Conservation (phyloP, 495 filamentous ascomycete species). For the Rostrohypoxylon terebratum region DNA sequence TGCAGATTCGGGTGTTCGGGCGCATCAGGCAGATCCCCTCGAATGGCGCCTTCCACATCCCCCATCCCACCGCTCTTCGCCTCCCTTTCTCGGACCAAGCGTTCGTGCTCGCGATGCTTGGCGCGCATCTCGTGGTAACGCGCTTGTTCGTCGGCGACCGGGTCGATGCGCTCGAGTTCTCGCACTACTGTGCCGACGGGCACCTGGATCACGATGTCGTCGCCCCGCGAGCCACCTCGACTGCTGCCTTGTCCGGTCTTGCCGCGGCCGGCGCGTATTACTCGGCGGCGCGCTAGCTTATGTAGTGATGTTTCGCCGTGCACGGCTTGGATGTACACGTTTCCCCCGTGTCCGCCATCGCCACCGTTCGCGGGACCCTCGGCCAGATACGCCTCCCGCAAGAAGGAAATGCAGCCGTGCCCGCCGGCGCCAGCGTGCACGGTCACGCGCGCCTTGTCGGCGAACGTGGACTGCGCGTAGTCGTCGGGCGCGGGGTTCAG, state of each 20-base stretch:
- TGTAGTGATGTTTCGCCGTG: conserved; percentile 90
- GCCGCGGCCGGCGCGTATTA: conserved; percentile 81
- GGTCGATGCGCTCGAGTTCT: conserved; percentile 83
- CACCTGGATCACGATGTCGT: conserved; percentile 88
- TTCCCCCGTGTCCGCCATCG: conserved; percentile 91
- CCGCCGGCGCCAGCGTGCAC: conserved; percentile 84
- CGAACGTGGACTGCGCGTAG: conserved; percentile 83
- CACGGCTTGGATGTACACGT: conserved; percentile 93
- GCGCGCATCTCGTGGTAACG: conserved; percentile 49
- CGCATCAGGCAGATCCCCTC: conserved; percentile 42
- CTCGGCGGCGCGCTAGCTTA: conserved; percentile 83
- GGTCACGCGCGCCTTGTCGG: conserved; percentile 83
- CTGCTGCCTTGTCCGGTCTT: conserved; percentile 87
- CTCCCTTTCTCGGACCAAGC: conserved; percentile 41
- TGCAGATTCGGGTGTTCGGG: conserved; percentile 61
- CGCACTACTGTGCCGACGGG: conserved; percentile 92
- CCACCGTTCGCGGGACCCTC: conserved; percentile 97
- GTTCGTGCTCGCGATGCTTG: conserved; percentile 50
- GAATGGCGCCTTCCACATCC: conserved; percentile 30
- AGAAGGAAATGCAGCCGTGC: conserved; percentile 91
- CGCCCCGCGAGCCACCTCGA: conserved; percentile 81
- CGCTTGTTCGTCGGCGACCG: conserved; percentile 71
- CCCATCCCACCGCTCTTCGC: conserved; percentile 51
- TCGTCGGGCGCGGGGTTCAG: conserved; percentile 84
- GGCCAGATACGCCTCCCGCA: conserved; percentile 86